Evolutionary conservation across 345 rosid species (phyloP), one percentile per base, ranked within the genome.

Genomic region (Dipteronia dyeriana): DNA sequence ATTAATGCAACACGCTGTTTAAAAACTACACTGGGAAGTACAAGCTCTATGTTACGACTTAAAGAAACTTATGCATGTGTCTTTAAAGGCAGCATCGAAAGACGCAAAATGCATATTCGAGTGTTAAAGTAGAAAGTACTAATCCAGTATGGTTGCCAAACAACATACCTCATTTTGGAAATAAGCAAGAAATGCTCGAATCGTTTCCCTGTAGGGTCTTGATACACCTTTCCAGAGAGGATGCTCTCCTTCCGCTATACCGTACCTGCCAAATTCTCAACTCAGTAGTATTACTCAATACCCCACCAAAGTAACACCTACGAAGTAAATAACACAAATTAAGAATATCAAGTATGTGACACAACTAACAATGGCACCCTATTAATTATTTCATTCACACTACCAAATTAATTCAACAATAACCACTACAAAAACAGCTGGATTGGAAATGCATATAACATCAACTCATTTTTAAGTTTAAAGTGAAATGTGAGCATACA

Each of bases 181-280:
- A 84, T 95, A 91, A 70, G 87, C 87, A 49, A 95, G 88, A 84
- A 95, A 95, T 66, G 98, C 94, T 20, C 86, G 90, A 83, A 95
- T 95, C 13, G 98, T 95, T 91, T 95, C 99, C 43, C 96, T 87
- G 78, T 91, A 95, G 2, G 99, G 93, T 83, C 86, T 88, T 80
- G 99, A 93, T 47, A 95, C 95, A 76, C 90, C 98, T 56, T 85
- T 83, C 98, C 99, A 95, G 22, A 93, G 79, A 76, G 86, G 68
- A 83, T 95, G 95, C 20, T 82, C 80, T 38, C 94, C 97, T 87
- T 91, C 98, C 53, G 89, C 94, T 39, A 95, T 87, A 62, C 79
- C 67, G 39, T 91, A 93, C 98, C 98, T 93, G 94, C 67, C 84
- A 90, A 90, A 86, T 79, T 76, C 79, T 77, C 66, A 75, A 82